Evolutionary conservation across 306 rosid genomes (phyloP).

Genomic region (Gastrolobium villosum): DNA sequence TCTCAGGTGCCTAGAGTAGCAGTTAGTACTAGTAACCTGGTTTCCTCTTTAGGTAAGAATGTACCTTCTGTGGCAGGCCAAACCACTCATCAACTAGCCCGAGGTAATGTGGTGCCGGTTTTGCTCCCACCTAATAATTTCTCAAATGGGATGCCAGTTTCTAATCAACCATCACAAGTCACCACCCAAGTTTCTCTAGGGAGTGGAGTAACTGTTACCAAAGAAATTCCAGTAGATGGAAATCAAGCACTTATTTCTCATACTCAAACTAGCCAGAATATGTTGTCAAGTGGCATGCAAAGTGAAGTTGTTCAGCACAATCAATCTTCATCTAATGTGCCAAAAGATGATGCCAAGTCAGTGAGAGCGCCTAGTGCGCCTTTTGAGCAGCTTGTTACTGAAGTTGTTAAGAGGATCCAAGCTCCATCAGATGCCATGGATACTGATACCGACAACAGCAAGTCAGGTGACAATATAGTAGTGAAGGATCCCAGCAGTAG

Average conservation of each 20-base stretch:
- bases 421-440: conserved; percentile 54
- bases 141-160: conserved; percentile 56
- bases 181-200: conserved; percentile 58
- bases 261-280: conserved; percentile 56
- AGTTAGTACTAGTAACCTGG: conserved; percentile 53
- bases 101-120: conserved; percentile 69
- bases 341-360: conserved; percentile 51
- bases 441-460: conserved; percentile 51
- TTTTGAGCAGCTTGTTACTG: conserved; percentile 62
- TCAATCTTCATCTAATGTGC: conserved; percentile 52
- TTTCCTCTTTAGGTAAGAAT: conserved; percentile 53
- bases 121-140: conserved; percentile 60
- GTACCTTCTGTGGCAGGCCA: conserved; percentile 49
- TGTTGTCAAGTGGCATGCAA: conserved; percentile 45
- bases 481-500: conserved; percentile 43
- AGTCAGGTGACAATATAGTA: conserved; percentile 45
- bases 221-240: conserved; percentile 53
- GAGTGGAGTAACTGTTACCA: conserved; percentile 52
- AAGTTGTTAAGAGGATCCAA: conserved; percentile 64
- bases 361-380: conserved; percentile 52
- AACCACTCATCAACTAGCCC: conserved; percentile 52
- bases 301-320: conserved; percentile 40
- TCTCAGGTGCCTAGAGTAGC: conserved; percentile 56
- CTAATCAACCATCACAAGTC: conserved; percentile 55
- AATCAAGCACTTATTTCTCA: conserved; percentile 56